phyloP scores from a whole-genome alignment of 75 land plant species.

The Isoetes taiwanensis region DNA sequence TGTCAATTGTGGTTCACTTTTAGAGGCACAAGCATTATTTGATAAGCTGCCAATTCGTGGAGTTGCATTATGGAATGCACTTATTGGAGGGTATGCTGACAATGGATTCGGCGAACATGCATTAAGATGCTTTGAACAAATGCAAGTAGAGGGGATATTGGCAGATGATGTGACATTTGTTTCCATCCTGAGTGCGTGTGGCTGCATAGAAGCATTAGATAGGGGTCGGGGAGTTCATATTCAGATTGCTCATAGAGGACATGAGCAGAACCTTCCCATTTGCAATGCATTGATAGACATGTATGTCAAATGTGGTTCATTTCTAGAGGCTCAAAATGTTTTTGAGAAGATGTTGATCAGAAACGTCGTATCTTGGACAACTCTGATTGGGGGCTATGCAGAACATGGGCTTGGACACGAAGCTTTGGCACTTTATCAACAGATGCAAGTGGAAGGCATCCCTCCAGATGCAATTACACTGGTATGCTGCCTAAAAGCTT shows the following conservation, averaged over 20 bases:
- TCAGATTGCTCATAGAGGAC: no score
- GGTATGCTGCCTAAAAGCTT: slow-evolving; percentile 11
- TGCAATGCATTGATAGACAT: slow-evolving; percentile 4
- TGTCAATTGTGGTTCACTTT: slow-evolving; percentile 28
- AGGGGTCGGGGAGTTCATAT: no score
- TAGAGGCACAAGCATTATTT: slow-evolving; percentile 21
- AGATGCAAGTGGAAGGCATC: slow-evolving; percentile 4
- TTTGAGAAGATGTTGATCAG: slow-evolving; percentile 8
- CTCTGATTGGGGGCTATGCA: slow-evolving; percentile 10
- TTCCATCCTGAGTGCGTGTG: slow-evolving; percentile 1
- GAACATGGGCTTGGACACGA: slow-evolving; percentile 3
- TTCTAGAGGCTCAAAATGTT: not conserved
- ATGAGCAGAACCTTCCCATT: not conserved
- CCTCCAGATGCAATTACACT: slow-evolving; percentile 6
- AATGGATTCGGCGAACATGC: not conserved
- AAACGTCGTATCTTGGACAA: slow-evolving; percentile 9
- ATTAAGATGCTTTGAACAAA: not conserved
- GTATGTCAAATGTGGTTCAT: slow-evolving; percentile 13
- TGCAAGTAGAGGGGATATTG: not conserved
- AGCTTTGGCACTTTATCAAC: slow-evolving; percentile 6
- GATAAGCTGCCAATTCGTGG: slow-evolving; percentile 24
- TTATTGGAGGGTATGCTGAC: slow-evolving; percentile 12
- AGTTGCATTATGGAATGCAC: slow-evolving; percentile 13
- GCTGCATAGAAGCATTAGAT: no score
- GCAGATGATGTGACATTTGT: slow-evolving; percentile 2